A percentile compares a stretch with the other conserved stretches of the same genome.
Conservation (phyloP, 768 basidiomycete genomes). For the Pulveroboletus frians region DNA sequence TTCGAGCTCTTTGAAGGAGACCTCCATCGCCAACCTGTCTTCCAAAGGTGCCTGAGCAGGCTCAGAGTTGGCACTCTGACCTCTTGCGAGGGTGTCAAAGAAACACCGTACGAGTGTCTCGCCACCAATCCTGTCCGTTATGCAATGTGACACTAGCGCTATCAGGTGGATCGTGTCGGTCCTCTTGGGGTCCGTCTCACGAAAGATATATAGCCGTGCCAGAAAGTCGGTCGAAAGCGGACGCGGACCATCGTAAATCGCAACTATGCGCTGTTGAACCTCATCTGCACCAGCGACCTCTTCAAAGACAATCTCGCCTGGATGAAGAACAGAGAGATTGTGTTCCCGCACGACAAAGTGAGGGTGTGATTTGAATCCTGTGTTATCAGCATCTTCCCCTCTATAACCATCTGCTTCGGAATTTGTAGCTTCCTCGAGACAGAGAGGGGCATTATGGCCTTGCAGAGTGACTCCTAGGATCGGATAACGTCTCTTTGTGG, state of each 20-base stretch:
- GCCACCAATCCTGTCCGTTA: conserved; percentile 47
- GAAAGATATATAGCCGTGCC: too few species aligned
- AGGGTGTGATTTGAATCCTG: too few species aligned
- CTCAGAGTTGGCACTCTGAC: neutral
- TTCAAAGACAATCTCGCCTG: conserved; percentile 38
- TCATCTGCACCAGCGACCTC: conserved; percentile 33
- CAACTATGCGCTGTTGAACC: conserved; percentile 26
- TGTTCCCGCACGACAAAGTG: too few species aligned
- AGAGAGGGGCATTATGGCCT: conserved; percentile 3
- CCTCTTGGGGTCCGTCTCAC: too few species aligned
- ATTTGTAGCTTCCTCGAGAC: neutral
- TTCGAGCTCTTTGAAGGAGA: conserved; percentile 35
- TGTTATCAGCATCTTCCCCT: neutral
- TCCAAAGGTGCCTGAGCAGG: too few species aligned
- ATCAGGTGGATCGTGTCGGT: conserved; percentile 40
- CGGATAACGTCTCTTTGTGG: conserved; percentile 44
- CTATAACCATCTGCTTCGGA: neutral
- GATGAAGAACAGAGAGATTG: conserved; percentile 26
- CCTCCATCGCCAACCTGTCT: conserved; percentile 38
- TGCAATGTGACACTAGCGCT: conserved; percentile 42
- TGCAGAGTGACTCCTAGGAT: conserved; percentile 41
- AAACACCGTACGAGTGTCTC: conserved; percentile 41
- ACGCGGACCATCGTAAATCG: conserved; percentile 31
- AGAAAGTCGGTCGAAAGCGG: conserved; percentile 42
- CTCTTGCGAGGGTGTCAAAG: conserved; percentile 35